Base-by-base conservation (phyloP, 139 green algal genomes). In the Nannochloris sp. region DNA sequence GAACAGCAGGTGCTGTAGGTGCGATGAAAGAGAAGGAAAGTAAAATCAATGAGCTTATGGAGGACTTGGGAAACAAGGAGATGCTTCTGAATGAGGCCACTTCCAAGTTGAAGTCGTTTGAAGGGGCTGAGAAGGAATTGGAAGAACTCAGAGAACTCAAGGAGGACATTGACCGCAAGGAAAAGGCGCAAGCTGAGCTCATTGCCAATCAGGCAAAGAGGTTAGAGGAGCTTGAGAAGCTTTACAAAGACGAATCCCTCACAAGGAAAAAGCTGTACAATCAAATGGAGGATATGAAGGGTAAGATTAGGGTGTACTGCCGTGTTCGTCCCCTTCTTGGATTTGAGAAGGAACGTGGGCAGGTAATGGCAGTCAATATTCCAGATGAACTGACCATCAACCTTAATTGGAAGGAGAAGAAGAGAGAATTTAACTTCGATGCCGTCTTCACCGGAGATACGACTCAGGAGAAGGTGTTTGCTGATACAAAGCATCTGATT, bases 401-500 rank as follows among this genome's bases (percentile, higher is more conserved):
- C 33, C 88, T 97, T 61, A 67, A 79, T 6, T 97, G 91, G 89
- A 91, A 88, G 69, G 89, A 95, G 61, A 84, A 90, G 70, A 95
- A 95, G 82, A 80, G 87, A 17, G 83, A 92, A 76, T 95, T 94
- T 76, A 75, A 80, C 69, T 98, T 97, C 70, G 92, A 98, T 71
- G 55, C 66, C 30, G 85, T 92, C 6, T 96, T 96, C 65, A 17
- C 56, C 9, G 64, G 72, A 2, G 59, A 49, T 9, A 76, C 79
- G 17, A 71, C 55, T 14, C 90, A 96, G 73, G 91, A 94, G 17
- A 68, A 80, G 71, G 84, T 98, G 53, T 98, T 98, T 76, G 89
- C 95, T 63, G 92, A 96, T 74, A 97, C 89, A 43, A 87, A 88
- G 79, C 90, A 97, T 68, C 72, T 98, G 44, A 87, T 98, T 59